These are phyloP conservation scores for Pseudogymnoascus sp. DNA, from an alignment of 2,329 filamentous ascomycete genomes.

Conservation along the genomic window DNA sequence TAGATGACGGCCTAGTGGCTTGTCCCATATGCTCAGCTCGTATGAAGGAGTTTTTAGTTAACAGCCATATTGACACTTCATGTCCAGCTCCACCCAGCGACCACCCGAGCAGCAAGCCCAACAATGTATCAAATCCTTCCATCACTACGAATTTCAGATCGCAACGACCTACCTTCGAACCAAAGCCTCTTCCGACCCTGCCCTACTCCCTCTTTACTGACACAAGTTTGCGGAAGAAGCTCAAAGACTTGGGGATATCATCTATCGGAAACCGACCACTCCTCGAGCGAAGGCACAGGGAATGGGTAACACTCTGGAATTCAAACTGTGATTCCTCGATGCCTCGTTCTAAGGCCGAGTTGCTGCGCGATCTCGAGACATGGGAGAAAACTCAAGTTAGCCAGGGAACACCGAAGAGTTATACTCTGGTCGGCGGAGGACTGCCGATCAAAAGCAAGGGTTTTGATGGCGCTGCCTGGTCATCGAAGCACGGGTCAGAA, in stretches of 20 bases:
- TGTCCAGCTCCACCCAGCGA: not conserved
- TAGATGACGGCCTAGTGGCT: slow-evolving; percentile 55
- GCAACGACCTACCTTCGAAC: slow-evolving; percentile 15
- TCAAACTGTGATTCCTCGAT: slow-evolving; percentile 83
- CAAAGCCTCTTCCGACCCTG: slow-evolving; percentile 66
- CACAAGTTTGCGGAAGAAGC: slow-evolving; percentile 66
- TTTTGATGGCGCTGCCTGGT: slow-evolving; percentile 76
- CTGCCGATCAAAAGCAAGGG: slow-evolving; percentile 72
- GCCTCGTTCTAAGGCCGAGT: slow-evolving; percentile 62
- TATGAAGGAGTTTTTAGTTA: slow-evolving; percentile 76
- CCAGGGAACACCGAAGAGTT: slow-evolving; percentile 38
- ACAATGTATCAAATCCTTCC: not conserved
- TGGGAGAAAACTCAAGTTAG: slow-evolving; percentile 84
- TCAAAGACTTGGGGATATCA: slow-evolving; percentile 73
- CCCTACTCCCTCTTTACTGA: slow-evolving; percentile 89
- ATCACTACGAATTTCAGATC: not conserved
- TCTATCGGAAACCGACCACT: slow-evolving; percentile 59
- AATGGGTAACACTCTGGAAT: slow-evolving; percentile 96
- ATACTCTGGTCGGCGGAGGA: slow-evolving; percentile 29
- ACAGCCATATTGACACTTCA: slow-evolving; percentile 62
- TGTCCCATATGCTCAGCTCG: slow-evolving; percentile 75
- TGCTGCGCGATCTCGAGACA: slow-evolving; percentile 70
- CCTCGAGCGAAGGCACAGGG: slow-evolving; percentile 73
- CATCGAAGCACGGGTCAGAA: slow-evolving; percentile 60
- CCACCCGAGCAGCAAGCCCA: slow-evolving; percentile 19